Conservation (phyloP, 768 basidiomycete species). For the Mycena crocata region DNA sequence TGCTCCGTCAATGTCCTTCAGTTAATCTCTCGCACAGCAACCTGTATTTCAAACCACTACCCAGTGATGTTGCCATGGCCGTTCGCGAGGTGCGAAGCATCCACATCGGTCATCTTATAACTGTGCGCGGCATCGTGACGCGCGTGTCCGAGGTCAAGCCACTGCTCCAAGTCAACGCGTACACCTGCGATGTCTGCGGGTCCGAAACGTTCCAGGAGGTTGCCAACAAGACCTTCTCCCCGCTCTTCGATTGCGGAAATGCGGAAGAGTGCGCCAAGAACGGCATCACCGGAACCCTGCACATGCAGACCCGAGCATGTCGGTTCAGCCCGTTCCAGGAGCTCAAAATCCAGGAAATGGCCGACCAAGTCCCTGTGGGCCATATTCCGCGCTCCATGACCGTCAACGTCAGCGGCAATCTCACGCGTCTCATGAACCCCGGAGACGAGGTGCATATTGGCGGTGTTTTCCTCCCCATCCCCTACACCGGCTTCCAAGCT, state of each 20-base stretch:
- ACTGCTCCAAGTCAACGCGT: constrained; percentile 95
- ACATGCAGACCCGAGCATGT: constrained; percentile 98
- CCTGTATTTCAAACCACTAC: constrained; percentile 91
- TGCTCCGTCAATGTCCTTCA: constrained; percentile 5
- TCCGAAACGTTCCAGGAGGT: constrained; percentile 99
- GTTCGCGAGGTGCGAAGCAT: constrained; percentile 91
- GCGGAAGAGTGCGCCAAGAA: constrained; percentile 88
- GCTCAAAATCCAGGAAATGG: constrained; percentile 99
- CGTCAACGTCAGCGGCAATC: constrained; percentile 89
- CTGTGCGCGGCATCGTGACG: constrained; percentile 96
- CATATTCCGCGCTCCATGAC: constrained; percentile 99
- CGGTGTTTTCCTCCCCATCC: constrained; percentile 97
- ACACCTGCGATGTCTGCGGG: constrained; percentile 98
- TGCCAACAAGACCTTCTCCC: constrained; percentile 89
- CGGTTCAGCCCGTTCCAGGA: constrained; percentile 99
- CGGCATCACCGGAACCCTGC: constrained; percentile 86
- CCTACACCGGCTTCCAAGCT: constrained; percentile 97
- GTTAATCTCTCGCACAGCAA: constrained; percentile 66
- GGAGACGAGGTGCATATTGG: constrained; percentile 96
- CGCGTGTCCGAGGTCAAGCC: constrained; percentile 99
- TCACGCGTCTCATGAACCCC: constrained; percentile 92
- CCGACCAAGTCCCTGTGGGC: constrained; percentile 99
- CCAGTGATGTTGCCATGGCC: constrained; percentile 81
- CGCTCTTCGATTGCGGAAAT: constrained; percentile 90
- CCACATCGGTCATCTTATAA: constrained; percentile 93